Evolutionary conservation across 805 yeast species (phyloP).

Genomic region (Starmerella apicola): DNA sequence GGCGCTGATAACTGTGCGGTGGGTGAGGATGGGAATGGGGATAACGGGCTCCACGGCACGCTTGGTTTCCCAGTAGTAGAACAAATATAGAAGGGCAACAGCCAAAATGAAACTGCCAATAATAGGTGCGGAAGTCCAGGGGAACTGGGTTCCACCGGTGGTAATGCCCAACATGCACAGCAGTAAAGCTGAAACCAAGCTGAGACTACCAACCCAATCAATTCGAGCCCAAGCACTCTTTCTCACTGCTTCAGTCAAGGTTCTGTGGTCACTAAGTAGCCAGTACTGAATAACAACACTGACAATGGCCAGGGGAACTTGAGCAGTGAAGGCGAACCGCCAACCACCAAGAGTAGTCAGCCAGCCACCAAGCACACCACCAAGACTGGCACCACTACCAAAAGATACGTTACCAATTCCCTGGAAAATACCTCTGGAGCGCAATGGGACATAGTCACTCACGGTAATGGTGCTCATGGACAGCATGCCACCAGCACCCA

Average conservation of each 20-base stretch:
- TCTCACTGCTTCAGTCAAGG: conserved; percentile 23
- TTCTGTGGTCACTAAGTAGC: conserved; percentile 6
- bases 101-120: conserved; percentile 32
- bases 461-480: conserved; percentile 63
- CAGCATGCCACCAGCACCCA: conserved; percentile 85
- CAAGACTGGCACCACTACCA: conserved; percentile 64
- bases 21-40: conserved; percentile 46
- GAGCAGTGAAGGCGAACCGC: conserved; percentile 38
- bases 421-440: conserved; percentile 71
- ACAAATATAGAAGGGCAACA: conserved; percentile 27
- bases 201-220: conserved; percentile 53
- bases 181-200: conserved; percentile 47
- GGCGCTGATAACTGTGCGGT: conserved; percentile 51
- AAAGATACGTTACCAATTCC: conserved; percentile 68
- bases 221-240: conserved; percentile 42
- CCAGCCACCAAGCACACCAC: conserved; percentile 48
- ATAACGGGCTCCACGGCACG: conserved; percentile 53
- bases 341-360: conserved; percentile 46
- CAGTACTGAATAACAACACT: conserved; percentile 11
- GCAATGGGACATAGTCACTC: conserved; percentile 62
- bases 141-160: conserved; percentile 45
- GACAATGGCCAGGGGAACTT: conserved; percentile 32
- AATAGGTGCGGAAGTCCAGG: conserved; percentile 33
- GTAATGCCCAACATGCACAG: conserved; percentile 54
- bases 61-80: conserved; percentile 40